Evolutionary conservation across 2,329 filamentous ascomycete species (phyloP).

Genomic region (Trichoderma brevicompactum): DNA sequence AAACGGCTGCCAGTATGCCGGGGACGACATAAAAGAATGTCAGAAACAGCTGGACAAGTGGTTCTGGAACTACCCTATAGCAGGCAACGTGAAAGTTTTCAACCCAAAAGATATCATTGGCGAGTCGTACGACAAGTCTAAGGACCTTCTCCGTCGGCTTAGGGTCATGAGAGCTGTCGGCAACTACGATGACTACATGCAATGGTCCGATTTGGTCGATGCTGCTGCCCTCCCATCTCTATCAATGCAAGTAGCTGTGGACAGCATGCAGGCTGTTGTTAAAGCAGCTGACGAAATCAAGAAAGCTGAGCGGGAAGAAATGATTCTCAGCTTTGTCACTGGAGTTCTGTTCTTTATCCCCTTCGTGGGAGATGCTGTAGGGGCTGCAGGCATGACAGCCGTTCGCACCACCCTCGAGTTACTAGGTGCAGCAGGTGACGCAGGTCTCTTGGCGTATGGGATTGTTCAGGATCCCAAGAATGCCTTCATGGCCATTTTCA

Average conservation of each 20-base stretch:
- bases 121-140: conserved; percentile 27
- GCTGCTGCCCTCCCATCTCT: conserved; percentile 33
- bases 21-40: conserved; percentile 25
- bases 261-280: conserved; percentile 36
- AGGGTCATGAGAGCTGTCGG: conserved; percentile 12
- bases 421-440: conserved; percentile 33
- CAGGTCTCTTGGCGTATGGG: conserved; percentile 33
- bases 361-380: conserved; percentile 52
- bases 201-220: conserved; percentile 28
- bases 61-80: conserved; percentile 31
- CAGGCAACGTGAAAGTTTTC: conserved; percentile 29
- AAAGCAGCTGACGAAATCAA: conserved; percentile 22
- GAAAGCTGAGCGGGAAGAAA: conserved; percentile 32
- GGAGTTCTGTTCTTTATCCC: conserved; percentile 55
- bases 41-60: conserved; percentile 17
- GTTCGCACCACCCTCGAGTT: conserved; percentile 31
- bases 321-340: conserved; percentile 45
- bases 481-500: conserved; percentile 33
- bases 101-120: conserved; percentile 35
- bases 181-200: background rate
- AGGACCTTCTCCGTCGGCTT: conserved; percentile 19
- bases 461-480: conserved; percentile 37
- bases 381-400: conserved; percentile 28
- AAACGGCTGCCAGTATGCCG: conserved; percentile 29
- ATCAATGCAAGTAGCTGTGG: conserved; percentile 34